phyloP scores from a whole-genome alignment of 805 yeast genomes.

The Metschnikowia dekortorum region DNA sequence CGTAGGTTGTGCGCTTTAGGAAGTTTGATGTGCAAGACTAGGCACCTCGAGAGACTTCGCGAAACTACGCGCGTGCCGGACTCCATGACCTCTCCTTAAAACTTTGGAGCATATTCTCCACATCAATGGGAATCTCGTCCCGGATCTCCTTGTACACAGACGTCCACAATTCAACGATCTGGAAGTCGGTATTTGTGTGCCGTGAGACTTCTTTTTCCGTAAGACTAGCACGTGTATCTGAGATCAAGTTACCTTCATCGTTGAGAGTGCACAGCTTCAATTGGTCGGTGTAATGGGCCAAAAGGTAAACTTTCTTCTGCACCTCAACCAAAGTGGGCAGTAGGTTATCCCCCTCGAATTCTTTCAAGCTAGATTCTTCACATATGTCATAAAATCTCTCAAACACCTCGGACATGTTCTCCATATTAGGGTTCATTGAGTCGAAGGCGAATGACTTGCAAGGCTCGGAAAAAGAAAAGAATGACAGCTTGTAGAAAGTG shows the following conservation, averaged over 20 bases:
- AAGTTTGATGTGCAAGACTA: neutral
- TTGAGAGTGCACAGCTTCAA: neutral
- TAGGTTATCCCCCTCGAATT: neutral
- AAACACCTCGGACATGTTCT: constrained; percentile 2
- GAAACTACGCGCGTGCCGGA: neutral
- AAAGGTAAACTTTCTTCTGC: neutral
- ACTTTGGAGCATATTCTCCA: neutral
- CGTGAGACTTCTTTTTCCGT: neutral
- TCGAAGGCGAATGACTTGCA: constrained; percentile 2
- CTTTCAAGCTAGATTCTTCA: neutral
- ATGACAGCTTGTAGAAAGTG: constrained; percentile 3
- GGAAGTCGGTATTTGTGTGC: neutral
- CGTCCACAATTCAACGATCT: constrained; percentile 6
- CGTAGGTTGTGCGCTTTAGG: neutral
- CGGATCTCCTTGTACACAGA: constrained; percentile 4
- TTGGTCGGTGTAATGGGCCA: neutral
- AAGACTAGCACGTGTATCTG: neutral
- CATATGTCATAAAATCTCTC: constrained; percentile 4
- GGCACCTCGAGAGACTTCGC: constrained; percentile 5
- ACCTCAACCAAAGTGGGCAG: constrained; percentile 6
- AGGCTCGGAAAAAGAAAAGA: constrained; percentile 4
- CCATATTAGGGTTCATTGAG: constrained; percentile 1
- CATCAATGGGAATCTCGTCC: constrained; percentile 5
- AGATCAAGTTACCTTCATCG: neutral
- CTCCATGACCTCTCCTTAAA: neutral